Percentiles rank a stretch among this genome's conserved stretches.
These are phyloP conservation scores for Hygrocybe punicea DNA, from an alignment of 768 basidiomycete genomes.

Conservation along the genomic window DNA sequence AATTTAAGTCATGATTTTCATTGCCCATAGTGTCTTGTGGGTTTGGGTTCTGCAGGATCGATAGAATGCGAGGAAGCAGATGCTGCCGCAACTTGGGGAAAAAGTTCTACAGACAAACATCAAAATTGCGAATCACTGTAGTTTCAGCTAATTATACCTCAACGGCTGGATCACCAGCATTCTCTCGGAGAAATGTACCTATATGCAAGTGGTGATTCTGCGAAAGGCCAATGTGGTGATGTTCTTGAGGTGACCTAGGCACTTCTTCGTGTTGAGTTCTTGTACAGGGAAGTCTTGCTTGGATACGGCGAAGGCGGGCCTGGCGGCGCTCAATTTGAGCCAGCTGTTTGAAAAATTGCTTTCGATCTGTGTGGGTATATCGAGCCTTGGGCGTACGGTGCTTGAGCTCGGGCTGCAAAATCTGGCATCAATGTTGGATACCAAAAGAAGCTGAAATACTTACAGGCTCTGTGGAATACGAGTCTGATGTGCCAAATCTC, in stretches of 20 bases:
- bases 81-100: conserved; percentile 26
- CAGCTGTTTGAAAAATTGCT: conserved; percentile 31
- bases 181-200: conserved; percentile 10
- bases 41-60: background rate
- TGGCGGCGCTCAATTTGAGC: conserved; percentile 15
- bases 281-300: conserved; percentile 19
- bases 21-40: conserved; percentile 5
- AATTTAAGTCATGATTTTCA: background rate
- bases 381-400: conserved; percentile 31
- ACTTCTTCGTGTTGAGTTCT: conserved; percentile 18
- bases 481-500: conserved; percentile 32
- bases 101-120: conserved; percentile 19
- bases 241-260: conserved; percentile 9
- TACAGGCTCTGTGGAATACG: conserved; percentile 40
- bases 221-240: background rate
- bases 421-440: background rate
- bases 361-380: conserved; percentile 7
- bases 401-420: conserved; percentile 35
- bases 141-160: background rate
- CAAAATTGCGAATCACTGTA: background rate
- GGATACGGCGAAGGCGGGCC: background rate
- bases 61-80: conserved; percentile 20
- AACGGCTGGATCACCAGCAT: conserved; percentile 3
- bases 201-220: conserved; percentile 6
- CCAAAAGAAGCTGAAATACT: background rate